Evolutionary conservation across 2,329 filamentous ascomycete species (phyloP), one percentile per base, ranked within the genome.

Genomic region (Teratosphaeria pseudoeucalypti): DNA sequence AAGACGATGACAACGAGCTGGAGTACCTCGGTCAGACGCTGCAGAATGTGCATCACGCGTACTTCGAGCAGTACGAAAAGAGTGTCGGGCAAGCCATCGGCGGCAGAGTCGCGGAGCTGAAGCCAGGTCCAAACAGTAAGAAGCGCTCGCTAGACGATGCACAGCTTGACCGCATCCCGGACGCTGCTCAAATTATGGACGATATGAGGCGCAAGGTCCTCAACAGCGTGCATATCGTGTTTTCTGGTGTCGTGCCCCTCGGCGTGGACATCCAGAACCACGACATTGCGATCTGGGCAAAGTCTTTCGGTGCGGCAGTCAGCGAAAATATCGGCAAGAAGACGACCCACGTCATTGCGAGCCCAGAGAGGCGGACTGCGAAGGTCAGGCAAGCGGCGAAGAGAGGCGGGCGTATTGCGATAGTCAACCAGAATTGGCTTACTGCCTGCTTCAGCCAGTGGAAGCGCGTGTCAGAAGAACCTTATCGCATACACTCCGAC

Each of bases 361-460:
- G 84, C 57, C 84, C 83, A 19, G 80, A 83, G 16, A 81, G 87
- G 27, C 85, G 92, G 26, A 97, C 94, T 0, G 87, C 90, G 57
- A 99, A 99, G 75, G 90, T 97, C 52, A 87, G 89, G 55, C 87
- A 92, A 73, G 94, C 94, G 0, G 86, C 89, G 14, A 85, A 86
- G 63, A 88, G 90, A 58, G 80, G 87, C 0, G 84, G 85, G 16
- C 64, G 70, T 57, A 89, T 97, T 73, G 92, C 91, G 72, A 95
- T 99, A 60, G 94, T 99, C 55, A 91, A 87, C 66, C 88, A 91
- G 57, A 85, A 90, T 67, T 99, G 94, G 94, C 84, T 99, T 34
- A 81, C 86, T 34, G 88, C 92, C 65, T 95, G 87, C 58, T 84
- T 97, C 63, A 87, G 85, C 29, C 87, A 88, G 71, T 99, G 94